Base-by-base conservation (phyloP, 208 protist genomes). In the Trypanosoma congolense region DNA sequence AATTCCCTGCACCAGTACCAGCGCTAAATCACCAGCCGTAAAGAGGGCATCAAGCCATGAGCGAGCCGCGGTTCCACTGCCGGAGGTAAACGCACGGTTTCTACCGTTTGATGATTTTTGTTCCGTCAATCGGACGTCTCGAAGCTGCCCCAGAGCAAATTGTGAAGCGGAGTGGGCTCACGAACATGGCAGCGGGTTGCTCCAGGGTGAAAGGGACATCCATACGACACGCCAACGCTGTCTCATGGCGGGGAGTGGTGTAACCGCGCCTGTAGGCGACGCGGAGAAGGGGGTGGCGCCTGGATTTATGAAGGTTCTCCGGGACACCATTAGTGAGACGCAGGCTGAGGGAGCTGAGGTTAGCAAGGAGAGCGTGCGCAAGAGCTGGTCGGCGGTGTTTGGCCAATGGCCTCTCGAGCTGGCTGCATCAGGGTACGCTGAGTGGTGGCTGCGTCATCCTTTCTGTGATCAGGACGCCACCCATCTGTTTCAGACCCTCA, bases 401-500 rank as follows among this genome's bases (percentile, higher is more conserved):
- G 38, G 28, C 12, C 33, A 21, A 28, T 84, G 73, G 72, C 73
- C 77, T 24, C 16, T 56, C 3, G 73, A 73, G 33, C 53, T 73
- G 30, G 42, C 54, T 5, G 43, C 50, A 21, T 55, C 66, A 4
- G 77, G 77, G 6, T 80, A 80, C 44, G 47, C 75, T 33, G 69
- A 80, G 63, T 80, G 77, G 77, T 84, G 77, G 77, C 36, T 84
- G 63, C 66, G 65, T 2, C 68, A 80, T 45, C 40, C 52, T 0
- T 35, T 21, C 3, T 62, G 56, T 28, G 12, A 12, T 31, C 24
- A 3, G 33, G 52, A 56, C 29, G 56, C 53, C 28, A 38, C 43
- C 1, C n/a, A 28, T n/a, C n/a, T 49, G 31, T 61, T 65, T 35
- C 3, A 31, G 18, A 22, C 30, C 22, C 21, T 73, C 30, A 28